Evolutionary conservation across 306 rosid species (phyloP).

Genomic region (Fagus sylvatica): DNA sequence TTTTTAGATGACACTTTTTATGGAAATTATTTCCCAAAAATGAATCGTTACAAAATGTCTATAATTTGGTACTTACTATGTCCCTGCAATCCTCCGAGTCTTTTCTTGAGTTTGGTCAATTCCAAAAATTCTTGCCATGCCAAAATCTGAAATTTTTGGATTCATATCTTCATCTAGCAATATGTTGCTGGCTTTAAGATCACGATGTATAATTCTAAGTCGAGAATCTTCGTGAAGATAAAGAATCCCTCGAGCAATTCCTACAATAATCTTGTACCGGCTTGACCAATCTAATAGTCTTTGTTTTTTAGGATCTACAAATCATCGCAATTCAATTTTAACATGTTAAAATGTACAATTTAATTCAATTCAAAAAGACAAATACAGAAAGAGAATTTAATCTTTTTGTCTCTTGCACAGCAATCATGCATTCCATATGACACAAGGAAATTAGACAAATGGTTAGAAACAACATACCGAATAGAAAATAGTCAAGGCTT

Average conservation of each 20-base stretch:
- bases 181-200: slow-evolving; percentile 43
- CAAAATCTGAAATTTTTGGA: slow-evolving; percentile 50
- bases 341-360: not conserved
- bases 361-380: no score
- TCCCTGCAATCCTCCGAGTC: slow-evolving; percentile 36
- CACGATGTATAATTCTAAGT: slow-evolving; percentile 44
- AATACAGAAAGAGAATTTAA: no score
- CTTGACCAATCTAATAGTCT: slow-evolving; percentile 24
- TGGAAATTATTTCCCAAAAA: no score
- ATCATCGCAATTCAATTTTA: not conserved
- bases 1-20: no score
- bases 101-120: slow-evolving; percentile 26
- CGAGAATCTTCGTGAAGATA: slow-evolving; percentile 47
- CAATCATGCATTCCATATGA: not conserved
- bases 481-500: not conserved
- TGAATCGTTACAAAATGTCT: no score
- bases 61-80: slow-evolving; percentile 29
- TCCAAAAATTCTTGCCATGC: slow-evolving; percentile 35
- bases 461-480: not conserved
- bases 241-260: slow-evolving; percentile 33
- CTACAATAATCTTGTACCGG: slow-evolving; percentile 34
- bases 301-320: slow-evolving; percentile 22
- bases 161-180: slow-evolving; percentile 34
- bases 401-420: no score
- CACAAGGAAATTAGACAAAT: not conserved